Conservation (phyloP, 1,139 yeast species). For the Hemisphaericaspora lyxosophila region DNA sequence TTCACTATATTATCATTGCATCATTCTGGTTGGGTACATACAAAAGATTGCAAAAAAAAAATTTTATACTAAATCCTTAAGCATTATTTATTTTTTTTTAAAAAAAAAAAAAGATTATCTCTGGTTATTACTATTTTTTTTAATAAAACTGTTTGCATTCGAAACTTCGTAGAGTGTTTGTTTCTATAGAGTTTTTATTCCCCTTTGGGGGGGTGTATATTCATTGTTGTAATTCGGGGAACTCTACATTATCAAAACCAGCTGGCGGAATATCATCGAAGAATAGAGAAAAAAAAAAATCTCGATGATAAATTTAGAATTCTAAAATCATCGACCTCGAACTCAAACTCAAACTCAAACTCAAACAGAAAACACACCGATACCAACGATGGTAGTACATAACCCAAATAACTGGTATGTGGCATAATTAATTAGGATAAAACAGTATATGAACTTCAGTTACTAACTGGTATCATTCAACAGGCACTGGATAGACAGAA, state of each 20-base stretch:
- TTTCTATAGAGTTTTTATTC: too few species aligned
- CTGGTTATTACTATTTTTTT: background rate
- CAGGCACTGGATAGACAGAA: constrained; percentile 84
- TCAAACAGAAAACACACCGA: background rate
- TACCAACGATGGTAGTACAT: constrained; percentile 60
- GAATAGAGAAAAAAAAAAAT: constrained; percentile 2
- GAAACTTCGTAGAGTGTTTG: too few species aligned
- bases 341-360: background rate
- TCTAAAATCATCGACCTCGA: background rate
- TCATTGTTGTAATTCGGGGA: too few species aligned
- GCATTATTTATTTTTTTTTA: too few species aligned
- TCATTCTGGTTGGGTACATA: too few species aligned
- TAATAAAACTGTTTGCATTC: too few species aligned
- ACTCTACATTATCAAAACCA: too few species aligned
- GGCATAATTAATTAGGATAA: background rate
- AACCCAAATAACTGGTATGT: constrained; percentile 82
- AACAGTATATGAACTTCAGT: background rate
- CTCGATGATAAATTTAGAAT: background rate
- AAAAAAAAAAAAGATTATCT: too few species aligned
- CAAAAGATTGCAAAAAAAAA: too few species aligned
- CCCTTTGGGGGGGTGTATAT: too few species aligned
- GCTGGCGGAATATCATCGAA: constrained; percentile 5
- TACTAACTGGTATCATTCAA: constrained; percentile 19
- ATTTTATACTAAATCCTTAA: too few species aligned
- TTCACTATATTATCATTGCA: background rate